Base-by-base conservation (phyloP, 1,284 basidiomycete genomes). In the Agaricales sp. region DNA sequence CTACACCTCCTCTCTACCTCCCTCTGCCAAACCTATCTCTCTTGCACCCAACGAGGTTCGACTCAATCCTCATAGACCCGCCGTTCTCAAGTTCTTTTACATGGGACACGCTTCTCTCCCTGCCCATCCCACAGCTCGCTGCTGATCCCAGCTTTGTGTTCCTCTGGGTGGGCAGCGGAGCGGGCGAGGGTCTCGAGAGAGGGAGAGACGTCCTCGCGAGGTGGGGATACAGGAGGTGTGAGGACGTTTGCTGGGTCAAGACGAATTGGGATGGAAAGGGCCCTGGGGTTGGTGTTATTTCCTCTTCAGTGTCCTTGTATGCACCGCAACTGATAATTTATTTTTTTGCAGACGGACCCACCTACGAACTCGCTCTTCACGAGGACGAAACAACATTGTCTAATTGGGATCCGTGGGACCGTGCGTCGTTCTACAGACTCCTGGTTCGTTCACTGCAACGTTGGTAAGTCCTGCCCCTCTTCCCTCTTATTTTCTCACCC, bases 381-480 rank as follows among this genome's bases (percentile, higher is more conserved):
- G 4, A 77, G 89, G 30, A 93, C 92, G 47, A 93, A 95, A 61
- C 90, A 97, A 59, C 95, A 99, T 61, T 98, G 94, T 66, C 70
- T 98, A 43, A 97, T 99, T 79, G 96, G 96, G n/a, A 99, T 99
- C 57, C 81, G 91, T 26, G 95, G 95, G 1, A 99, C 95, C 1
- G 95, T 99, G 2, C 80, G 94, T 14, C 76, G 95, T 21, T 93
- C 90, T 18, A 92, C 87, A 1, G 95, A 99, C 63, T 84, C 81
- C 51, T 87, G 90, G 81, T 95, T 98, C 63, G 94, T 97, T 0
- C 94, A 99, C 65, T 98, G 95, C 65, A 99, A 99, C 64, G 86
- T 99, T 54, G 88, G 85, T 87, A 58, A 25, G 79, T 70, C 26
- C 26, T 19, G 24, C 50, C 48, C 4, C 37, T 41, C 45, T 41